phyloP scores from a whole-genome alignment of 768 basidiomycete species.

The Pisolithus tinctorius region DNA sequence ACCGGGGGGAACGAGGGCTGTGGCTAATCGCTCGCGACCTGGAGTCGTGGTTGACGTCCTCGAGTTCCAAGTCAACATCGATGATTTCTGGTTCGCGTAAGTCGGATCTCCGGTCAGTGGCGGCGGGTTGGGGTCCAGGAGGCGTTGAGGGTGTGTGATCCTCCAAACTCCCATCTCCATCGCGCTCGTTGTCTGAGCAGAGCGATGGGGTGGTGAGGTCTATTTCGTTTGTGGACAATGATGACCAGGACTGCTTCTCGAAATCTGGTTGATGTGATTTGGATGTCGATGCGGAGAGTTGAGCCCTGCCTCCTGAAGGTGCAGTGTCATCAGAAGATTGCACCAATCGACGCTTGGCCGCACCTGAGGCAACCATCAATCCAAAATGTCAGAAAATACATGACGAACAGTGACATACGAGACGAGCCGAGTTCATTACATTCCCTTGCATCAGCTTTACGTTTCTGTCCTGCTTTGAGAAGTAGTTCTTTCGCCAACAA shows the following conservation, averaged over 20 bases:
- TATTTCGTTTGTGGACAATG: constrained; percentile 31
- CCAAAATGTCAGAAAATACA: not conserved
- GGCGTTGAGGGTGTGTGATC: constrained; percentile 45
- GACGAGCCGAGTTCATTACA: constrained; percentile 22
- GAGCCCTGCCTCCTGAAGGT: constrained; percentile 2
- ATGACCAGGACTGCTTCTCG: constrained; percentile 20
- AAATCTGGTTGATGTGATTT: constrained; percentile 19
- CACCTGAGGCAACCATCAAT: constrained; percentile 11
- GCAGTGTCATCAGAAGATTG: constrained; percentile 19
- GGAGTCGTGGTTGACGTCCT: constrained; percentile 1
- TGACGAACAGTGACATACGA: constrained; percentile 24
- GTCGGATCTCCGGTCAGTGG: not conserved
- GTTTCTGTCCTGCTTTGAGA: constrained; percentile 22
- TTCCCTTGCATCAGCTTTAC: constrained; percentile 20
- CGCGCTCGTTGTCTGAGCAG: constrained; percentile 63
- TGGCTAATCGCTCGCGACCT: constrained; percentile 1
- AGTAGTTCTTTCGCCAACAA: constrained; percentile 8
- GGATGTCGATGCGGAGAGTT: constrained; percentile 10
- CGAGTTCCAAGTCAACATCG: constrained; percentile 31
- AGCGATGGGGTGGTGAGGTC: constrained; percentile 59
- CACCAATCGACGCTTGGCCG: constrained; percentile 34
- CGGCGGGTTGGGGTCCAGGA: constrained; percentile 31
- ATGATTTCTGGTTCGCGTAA: constrained; percentile 21
- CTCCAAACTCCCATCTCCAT: constrained; percentile 39
- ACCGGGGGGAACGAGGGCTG: constrained; percentile 12